Conservation (phyloP, 2,329 filamentous ascomycete genomes). For the Fusarium longipes region DNA sequence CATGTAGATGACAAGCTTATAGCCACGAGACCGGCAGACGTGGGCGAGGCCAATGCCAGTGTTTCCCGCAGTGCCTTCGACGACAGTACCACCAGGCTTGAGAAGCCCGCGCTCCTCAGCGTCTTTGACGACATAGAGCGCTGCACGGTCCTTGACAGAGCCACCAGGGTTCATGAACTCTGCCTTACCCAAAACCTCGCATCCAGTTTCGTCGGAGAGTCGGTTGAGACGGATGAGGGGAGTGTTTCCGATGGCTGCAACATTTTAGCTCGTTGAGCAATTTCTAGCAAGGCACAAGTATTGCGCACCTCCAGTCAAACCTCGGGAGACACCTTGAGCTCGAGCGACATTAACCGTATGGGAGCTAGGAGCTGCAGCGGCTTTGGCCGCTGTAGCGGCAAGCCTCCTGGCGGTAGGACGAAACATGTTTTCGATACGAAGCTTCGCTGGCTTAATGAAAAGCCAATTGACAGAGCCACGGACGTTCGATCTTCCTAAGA, state of each 20-base stretch:
- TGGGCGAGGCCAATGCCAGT: slow-evolving; percentile 98
- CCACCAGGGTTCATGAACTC: slow-evolving; percentile 99
- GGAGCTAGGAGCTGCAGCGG: slow-evolving; percentile 58
- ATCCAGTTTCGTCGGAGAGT: slow-evolving; percentile 90
- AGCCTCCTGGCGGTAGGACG: slow-evolving; percentile 75
- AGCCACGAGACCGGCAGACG: slow-evolving; percentile 91
- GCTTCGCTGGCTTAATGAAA: slow-evolving; percentile 8
- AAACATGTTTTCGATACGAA: slow-evolving; percentile 65
- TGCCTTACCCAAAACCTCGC: slow-evolving; percentile 94
- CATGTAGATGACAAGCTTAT: slow-evolving; percentile 99
- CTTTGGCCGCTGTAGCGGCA: slow-evolving; percentile 63
- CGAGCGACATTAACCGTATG: slow-evolving; percentile 79
- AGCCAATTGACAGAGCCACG: slow-evolving; percentile 29
- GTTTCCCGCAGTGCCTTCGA: slow-evolving; percentile 97
- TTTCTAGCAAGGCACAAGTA: not conserved
- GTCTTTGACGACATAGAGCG: slow-evolving; percentile 92
- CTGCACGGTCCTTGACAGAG: slow-evolving; percentile 94
- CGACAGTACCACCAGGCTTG: slow-evolving; percentile 87
- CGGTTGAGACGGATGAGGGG: slow-evolving; percentile 90
- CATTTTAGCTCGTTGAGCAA: not conserved
- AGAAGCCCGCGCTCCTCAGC: slow-evolving; percentile 90
- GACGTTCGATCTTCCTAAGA: slow-evolving; percentile 7
- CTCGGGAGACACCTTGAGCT: slow-evolving; percentile 81
- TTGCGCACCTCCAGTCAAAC: slow-evolving; percentile 80
- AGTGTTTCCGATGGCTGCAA: slow-evolving; percentile 92